A percentile compares a stretch with the other conserved stretches of the same genome.
Evolutionary conservation across 768 basidiomycete genomes (phyloP).

Genomic region (Sporobolomyces pararoseus): DNA sequence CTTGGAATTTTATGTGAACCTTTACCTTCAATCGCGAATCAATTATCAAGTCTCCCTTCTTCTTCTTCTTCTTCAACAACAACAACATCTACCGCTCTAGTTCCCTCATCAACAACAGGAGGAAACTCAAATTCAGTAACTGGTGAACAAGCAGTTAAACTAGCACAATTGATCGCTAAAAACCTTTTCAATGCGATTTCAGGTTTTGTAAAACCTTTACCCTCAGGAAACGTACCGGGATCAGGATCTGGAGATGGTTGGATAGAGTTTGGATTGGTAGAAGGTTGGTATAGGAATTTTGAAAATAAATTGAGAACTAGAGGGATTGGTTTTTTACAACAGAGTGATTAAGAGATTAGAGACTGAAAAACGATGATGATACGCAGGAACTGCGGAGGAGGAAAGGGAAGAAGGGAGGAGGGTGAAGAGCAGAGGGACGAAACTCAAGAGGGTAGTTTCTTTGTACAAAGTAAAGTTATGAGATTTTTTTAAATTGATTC

Average conservation of each 20-base stretch:
- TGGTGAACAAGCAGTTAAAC: slow-evolving; percentile 20
- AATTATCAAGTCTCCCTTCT: neutral
- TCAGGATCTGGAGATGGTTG: slow-evolving; percentile 5
- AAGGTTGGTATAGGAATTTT: slow-evolving; percentile 41
- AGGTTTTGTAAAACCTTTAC: slow-evolving; percentile 31
- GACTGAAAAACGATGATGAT: neutral
- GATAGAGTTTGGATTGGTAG: slow-evolving; percentile 23
- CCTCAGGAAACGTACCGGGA: neutral
- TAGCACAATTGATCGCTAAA: slow-evolving; percentile 31
- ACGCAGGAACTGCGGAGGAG: neutral
- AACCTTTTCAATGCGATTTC: slow-evolving; percentile 33
- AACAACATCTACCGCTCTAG: too few relatives aligned
- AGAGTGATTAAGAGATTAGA: slow-evolving; percentile 1
- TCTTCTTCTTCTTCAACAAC: slow-evolving; percentile 2
- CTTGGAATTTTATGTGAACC: slow-evolving; percentile 80
- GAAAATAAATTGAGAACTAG: slow-evolving; percentile 34
- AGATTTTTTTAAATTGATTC: too few relatives aligned
- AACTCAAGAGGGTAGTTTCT: too few relatives aligned
- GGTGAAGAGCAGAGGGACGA: neutral
- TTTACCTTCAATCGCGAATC: slow-evolving; percentile 55
- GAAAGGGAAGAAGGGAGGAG: neutral
- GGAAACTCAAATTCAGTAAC: neutral
- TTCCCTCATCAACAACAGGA: neutral
- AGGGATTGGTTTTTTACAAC: slow-evolving; percentile 32
- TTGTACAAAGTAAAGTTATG: too few relatives aligned